Evolutionary conservation across 805 yeast species (phyloP).

Genomic region (Saturnispora besseyi): DNA sequence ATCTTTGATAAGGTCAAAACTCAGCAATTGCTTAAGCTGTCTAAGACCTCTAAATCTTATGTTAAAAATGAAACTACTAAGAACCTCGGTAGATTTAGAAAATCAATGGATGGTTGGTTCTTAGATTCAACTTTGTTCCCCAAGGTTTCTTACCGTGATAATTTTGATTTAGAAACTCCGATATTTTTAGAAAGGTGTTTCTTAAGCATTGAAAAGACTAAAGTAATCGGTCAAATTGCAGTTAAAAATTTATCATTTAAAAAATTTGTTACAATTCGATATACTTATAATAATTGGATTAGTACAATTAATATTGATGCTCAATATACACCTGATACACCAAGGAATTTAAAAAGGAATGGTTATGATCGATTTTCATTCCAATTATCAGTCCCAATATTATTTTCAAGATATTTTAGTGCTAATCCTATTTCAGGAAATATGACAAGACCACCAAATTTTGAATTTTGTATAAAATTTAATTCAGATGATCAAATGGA

Average conservation of each 20-base stretch:
- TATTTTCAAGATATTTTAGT: conserved; percentile 27
- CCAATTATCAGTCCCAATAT: conserved; percentile 40
- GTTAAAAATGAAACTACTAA: conserved; percentile 11
- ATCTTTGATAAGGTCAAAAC: conserved; percentile 5
- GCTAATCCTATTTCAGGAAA: conserved; percentile 17
- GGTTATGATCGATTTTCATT: conserved; percentile 67
- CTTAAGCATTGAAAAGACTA: conserved; percentile 47
- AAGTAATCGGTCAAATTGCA: conserved; percentile 64
- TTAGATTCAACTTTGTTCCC: conserved; percentile 36
- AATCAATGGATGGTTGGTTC: conserved; percentile 33
- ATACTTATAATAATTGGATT: conserved; percentile 72
- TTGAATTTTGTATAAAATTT: conserved; percentile 50
- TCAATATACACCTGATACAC: conserved; percentile 46
- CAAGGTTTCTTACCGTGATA: conserved; percentile 35
- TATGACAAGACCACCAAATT: conserved; percentile 15
- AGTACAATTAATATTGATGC: conserved; percentile 66
- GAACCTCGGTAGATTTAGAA: conserved; percentile 16
- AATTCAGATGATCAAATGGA: conserved; percentile 36
- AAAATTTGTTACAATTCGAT: conserved; percentile 61
- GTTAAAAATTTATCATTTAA: conserved; percentile 66
- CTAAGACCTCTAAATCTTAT: conserved; percentile 15
- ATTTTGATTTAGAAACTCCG: conserved; percentile 31
- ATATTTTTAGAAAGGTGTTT: conserved; percentile 62
- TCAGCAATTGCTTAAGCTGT: conserved; percentile 12
- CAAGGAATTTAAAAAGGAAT: conserved; percentile 38